Conservation (phyloP, 345 rosid species). For the Gossypioides kirkii region DNA sequence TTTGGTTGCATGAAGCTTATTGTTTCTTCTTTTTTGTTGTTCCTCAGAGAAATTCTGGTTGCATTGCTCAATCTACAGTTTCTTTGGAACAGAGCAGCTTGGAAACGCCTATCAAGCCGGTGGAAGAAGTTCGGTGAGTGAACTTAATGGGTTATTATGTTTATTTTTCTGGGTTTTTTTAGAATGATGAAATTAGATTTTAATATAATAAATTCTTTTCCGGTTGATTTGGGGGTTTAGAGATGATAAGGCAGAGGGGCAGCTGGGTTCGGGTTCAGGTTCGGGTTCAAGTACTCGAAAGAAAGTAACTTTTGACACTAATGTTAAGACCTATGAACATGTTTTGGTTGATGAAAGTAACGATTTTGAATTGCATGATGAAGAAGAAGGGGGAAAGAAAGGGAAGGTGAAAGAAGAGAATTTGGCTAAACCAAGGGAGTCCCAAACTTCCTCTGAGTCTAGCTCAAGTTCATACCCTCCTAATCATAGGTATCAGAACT, state of each 20-base stretch:
- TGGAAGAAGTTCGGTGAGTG: slow-evolving; percentile 38
- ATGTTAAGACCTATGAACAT: slow-evolving; percentile 62
- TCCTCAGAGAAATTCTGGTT: slow-evolving; percentile 26
- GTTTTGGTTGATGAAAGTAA: slow-evolving; percentile 37
- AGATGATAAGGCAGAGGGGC: slow-evolving; percentile 38
- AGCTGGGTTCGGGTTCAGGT: neutral
- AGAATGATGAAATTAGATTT: neutral
- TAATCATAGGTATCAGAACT: slow-evolving; percentile 58
- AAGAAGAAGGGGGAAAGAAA: slow-evolving; percentile 21
- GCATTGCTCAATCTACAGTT: slow-evolving; percentile 26
- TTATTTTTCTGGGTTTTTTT: neutral
- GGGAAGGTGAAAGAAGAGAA: slow-evolving; percentile 21
- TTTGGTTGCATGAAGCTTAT: neutral
- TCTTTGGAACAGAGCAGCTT: slow-evolving; percentile 25
- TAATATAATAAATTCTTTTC: neutral
- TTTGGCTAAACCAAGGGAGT: slow-evolving; percentile 25
- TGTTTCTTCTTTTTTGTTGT: neutral
- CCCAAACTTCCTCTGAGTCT: slow-evolving; percentile 47
- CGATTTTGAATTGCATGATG: slow-evolving; percentile 27
- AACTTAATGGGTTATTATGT: neutral
- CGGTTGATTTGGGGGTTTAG: slow-evolving; percentile 21
- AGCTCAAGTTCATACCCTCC: slow-evolving; percentile 58
- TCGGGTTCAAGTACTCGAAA: slow-evolving; percentile 33
- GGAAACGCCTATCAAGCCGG: slow-evolving; percentile 22
- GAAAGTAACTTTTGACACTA: slow-evolving; percentile 75